Evolutionary conservation across 2,329 filamentous ascomycete genomes (phyloP), one percentile per base, ranked within the genome.

Genomic region (Hysterium pulicare): DNA sequence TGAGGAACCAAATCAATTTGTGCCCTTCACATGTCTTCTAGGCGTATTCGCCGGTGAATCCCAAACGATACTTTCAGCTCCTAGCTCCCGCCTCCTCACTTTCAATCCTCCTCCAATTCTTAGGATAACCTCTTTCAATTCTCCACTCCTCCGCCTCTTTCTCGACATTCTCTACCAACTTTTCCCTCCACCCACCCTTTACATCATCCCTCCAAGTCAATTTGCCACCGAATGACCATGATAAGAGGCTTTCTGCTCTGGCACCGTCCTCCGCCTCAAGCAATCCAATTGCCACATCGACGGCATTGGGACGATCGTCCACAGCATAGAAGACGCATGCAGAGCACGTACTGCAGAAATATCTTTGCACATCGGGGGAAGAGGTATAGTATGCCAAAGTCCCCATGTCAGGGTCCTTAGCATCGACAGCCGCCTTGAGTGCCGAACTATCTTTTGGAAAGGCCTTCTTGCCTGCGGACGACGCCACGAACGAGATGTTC

Each of bases 261-360:
- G 74, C 69, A 0, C 75, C 74, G 26, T 71, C 67, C 0, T 65
- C 61, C 0, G 70, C 57, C n/a, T 70, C 57, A 2, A 79, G 40
- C 3, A 77, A 43, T 0, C 74, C 75, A 2, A 75, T 47, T 0
- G 72, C 68, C 1, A 79, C 42, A 33, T 76, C 71, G 1, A 76
- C 56, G 6, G 71, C 46, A 0, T 69, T 59, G 0, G 67, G 61
- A 2, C 70, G 57, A 3, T 62, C 54, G 13, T 73, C 67, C 0
- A 53, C 53, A 0, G 68, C 64, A 43, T 73, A 78, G 41, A 78
- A 76, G 0, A 76, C 61, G 9, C 50, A 58, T 0, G 75, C 73
- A 0, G 72, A 74, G 55, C 75, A 78, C 1, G 48, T 59, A 0
- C 65, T 66, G 54, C 75, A 79, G 45, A 73, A 77, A 45, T 75